Base-by-base conservation (phyloP, 2,329 filamentous ascomycete genomes). In the Ophiostoma novo-ulmi region DNA sequence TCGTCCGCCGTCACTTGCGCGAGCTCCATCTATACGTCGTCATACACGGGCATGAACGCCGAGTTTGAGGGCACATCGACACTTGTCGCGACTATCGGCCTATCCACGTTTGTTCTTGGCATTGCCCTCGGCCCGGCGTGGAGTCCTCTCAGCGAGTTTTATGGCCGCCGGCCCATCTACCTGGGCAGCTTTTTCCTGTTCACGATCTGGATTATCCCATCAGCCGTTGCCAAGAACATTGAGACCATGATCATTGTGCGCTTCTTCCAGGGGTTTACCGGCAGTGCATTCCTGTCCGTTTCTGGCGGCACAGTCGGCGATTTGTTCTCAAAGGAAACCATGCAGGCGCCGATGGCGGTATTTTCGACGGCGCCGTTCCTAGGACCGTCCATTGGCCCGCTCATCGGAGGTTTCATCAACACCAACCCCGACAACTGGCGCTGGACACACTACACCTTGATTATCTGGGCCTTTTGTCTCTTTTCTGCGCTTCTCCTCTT, bases 281-380 rank as follows among this genome's bases (percentile, higher is more conserved):
- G 91, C 3, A 88, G 85, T 73, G 86, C 88, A 2, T 91, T 91
- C 74, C 78, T 91, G 71, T 86, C 86, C 71, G 92, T 97, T 1
- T 91, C 92, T 0, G 93, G 93, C 58, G 92, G 93, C 14, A 97
- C 92, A 0, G 91, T 97, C 20, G 91, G 92, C 44, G 93, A 97
- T 76, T 80, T 94, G 74, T 95, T 94, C 77, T 81, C 82, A 13
- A 84, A 85, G 66, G 81, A 89, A 71, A 85, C 92, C 74, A 86
- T 97, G 71, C 89, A 90, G 74, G 85, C 86, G 7, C 93, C 93
- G 2, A 97, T 97, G 94, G 89, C 93, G 80, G 82, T 97, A 20
- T 96, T 91, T 77, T 88, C 89, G 5, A 81, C 88, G 8, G 83
- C 83, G 1, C 89, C 89, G 0, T 91, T 91, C 78, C 80, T 87